A percentile compares a stretch with the other conserved stretches of the same genome.
Conservation (phyloP, 2,329 filamentous ascomycete genomes). For the Colletotrichum eremochloae region DNA sequence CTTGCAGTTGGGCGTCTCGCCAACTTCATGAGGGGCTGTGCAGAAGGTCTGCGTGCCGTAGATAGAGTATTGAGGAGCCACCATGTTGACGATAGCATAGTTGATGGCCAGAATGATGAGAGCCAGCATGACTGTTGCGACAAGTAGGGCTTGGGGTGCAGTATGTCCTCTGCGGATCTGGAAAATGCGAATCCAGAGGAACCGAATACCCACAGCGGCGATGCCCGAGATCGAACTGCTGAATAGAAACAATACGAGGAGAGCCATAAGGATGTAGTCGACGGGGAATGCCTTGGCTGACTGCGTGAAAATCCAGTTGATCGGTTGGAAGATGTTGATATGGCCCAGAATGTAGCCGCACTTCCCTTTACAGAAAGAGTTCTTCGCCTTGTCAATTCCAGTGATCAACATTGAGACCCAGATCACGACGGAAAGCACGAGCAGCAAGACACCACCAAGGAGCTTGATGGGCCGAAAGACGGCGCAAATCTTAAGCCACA, state of each 20-base stretch:
- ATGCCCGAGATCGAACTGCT: conserved; percentile 88
- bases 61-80: conserved; percentile 95
- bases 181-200: conserved; percentile 96
- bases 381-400: conserved; percentile 94
- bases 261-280: conserved; percentile 90
- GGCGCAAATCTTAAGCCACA: conserved; percentile 85
- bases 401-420: conserved; percentile 96
- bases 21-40: conserved; percentile 74
- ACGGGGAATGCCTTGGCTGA: conserved; percentile 88
- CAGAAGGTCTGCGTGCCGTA: conserved; percentile 97
- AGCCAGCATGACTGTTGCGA: conserved; percentile 91
- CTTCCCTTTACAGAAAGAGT: conserved; percentile 89
- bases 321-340: conserved; percentile 93
- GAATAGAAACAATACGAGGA: conserved; percentile 90
- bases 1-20: conserved; percentile 81
- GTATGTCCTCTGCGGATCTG: conserved; percentile 90
- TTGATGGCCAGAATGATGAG: conserved; percentile 92
- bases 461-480: conserved; percentile 91
- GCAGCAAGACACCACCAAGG: conserved; percentile 82
- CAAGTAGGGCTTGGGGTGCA: conserved; percentile 89
- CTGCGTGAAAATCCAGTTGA: conserved; percentile 90
- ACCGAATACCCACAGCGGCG: conserved; percentile 89
- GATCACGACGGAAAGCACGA: conserved; percentile 80
- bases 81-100: conserved; percentile 90
- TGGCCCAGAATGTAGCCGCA: conserved; percentile 92